These are phyloP conservation scores for Scenedesmus sp. DNA, from an alignment of 163 green algal genomes.

Conservation along the genomic window DNA sequence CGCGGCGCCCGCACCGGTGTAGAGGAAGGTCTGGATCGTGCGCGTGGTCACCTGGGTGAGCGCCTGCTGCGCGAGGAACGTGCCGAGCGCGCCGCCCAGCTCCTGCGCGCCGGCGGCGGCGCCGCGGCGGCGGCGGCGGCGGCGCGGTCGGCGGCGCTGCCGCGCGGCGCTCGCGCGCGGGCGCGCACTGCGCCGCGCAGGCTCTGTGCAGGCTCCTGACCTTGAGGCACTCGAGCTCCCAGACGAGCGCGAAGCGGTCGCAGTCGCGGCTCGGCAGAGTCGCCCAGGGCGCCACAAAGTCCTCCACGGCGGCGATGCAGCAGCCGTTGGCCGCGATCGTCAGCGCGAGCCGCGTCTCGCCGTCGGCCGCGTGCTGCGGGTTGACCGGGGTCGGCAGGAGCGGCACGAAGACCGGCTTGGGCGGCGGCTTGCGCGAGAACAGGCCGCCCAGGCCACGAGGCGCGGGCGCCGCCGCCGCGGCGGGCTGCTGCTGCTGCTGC, in stretches of 20 bases:
- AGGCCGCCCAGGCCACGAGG: background rate
- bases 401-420: slow-evolving; percentile 25
- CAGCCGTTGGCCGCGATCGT: slow-evolving; percentile 72
- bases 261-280: slow-evolving; percentile 53
- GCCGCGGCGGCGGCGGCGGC: slow-evolving; percentile 46
- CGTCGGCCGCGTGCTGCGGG: slow-evolving; percentile 16
- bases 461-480: background rate
- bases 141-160: background rate
- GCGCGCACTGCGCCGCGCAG: too few species aligned
- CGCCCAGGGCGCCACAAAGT: slow-evolving; percentile 75
- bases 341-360: slow-evolving; percentile 66
- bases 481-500: background rate
- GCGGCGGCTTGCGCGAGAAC: background rate
- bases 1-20: slow-evolving; percentile 14
- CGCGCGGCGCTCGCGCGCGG: background rate
- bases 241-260: slow-evolving; percentile 76
- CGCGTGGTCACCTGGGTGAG: slow-evolving; percentile 21
- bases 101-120: slow-evolving; percentile 43
- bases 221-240: slow-evolving; percentile 62
- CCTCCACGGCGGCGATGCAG: slow-evolving; percentile 42
- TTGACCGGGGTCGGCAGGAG: slow-evolving; percentile 72
- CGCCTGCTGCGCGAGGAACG: slow-evolving; percentile 52
- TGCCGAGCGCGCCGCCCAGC: slow-evolving; percentile 52
- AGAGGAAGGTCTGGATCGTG: slow-evolving; percentile 30
- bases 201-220: slow-evolving; percentile 2